Conservation (phyloP, 768 basidiomycete species). For the Scleroderma citrinum region DNA sequence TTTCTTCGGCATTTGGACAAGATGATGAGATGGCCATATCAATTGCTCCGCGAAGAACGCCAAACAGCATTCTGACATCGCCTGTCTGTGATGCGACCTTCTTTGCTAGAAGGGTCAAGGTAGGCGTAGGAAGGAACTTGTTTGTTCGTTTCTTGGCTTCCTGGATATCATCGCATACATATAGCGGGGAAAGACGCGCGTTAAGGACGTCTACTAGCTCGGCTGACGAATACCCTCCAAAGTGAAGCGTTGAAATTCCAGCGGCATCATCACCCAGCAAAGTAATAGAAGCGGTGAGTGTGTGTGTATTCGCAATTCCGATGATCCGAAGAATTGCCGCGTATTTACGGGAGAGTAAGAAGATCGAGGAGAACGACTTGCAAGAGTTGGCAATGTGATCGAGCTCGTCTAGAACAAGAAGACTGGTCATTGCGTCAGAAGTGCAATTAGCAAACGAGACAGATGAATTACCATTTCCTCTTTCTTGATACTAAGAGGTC, state of each 20-base stretch:
- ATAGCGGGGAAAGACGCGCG: constrained; percentile 53
- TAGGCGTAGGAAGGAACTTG: constrained; percentile 57
- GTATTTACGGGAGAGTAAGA: constrained; percentile 56
- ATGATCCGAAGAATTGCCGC: constrained; percentile 57
- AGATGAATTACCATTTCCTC: constrained; percentile 45
- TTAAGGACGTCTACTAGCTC: constrained; percentile 68
- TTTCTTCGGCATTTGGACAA: constrained; percentile 11
- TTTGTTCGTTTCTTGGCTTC: constrained; percentile 26
- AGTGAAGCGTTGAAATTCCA: constrained; percentile 63
- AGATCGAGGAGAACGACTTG: constrained; percentile 55
- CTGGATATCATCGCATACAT: constrained; percentile 21
- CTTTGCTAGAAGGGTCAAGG: constrained; percentile 68
- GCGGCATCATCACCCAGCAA: constrained; percentile 31
- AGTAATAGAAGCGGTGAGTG: constrained; percentile 55
- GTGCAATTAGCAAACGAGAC: not conserved
- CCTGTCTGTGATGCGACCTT: constrained; percentile 79
- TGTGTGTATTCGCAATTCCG: constrained; percentile 88
- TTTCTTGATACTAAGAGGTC: constrained; percentile 36
- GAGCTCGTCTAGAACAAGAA: constrained; percentile 81
- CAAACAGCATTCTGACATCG: constrained; percentile 75
- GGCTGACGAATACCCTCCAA: constrained; percentile 68
- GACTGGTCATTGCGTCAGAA: constrained; percentile 35
- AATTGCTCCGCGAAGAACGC: constrained; percentile 75
- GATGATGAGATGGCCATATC: constrained; percentile 49
- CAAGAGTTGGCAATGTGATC: constrained; percentile 69